Evolutionary conservation across 495 filamentous ascomycete species (phyloP).

Genomic region (Trichoderma orchidacearum): DNA sequence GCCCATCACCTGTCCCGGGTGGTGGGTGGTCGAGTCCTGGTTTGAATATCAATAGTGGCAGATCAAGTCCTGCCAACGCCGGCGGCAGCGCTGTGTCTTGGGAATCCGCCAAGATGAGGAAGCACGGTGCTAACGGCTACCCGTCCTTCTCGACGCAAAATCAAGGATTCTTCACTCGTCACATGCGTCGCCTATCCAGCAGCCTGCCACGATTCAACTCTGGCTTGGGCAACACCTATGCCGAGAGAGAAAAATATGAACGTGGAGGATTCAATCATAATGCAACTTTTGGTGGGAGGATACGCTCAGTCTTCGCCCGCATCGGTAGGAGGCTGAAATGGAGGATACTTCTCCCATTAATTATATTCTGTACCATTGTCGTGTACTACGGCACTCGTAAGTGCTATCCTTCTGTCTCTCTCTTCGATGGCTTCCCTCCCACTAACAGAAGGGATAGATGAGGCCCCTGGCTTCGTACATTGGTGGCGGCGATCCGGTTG

Average conservation of each 20-base stretch:
- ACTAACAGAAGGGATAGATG: conserved; percentile 4
- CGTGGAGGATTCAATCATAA: conserved; percentile 29
- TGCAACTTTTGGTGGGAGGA: conserved; percentile 20
- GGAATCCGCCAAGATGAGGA: conserved; percentile 71
- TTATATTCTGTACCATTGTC: conserved; percentile 48
- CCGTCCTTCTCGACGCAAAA: conserved; percentile 74
- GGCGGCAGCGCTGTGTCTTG: conserved; percentile 55
- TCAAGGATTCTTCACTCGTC: conserved; percentile 64
- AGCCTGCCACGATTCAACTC: conserved; percentile 58
- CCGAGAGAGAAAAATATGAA: conserved; percentile 67
- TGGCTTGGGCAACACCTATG: conserved; percentile 26
- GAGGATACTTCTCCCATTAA: conserved; percentile 41
- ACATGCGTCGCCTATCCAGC: conserved; percentile 60
- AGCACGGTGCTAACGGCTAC: conserved; percentile 50
- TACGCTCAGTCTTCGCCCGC: conserved; percentile 19
- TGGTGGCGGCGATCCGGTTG: conserved; percentile 29
- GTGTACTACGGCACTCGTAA: conserved; percentile 57
- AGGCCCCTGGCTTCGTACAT: conserved; percentile 26
- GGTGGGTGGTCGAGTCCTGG: conserved; percentile 84
- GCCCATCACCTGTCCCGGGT: conserved; percentile 65
- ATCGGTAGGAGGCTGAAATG: conserved; percentile 39
- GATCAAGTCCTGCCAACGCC: conserved; percentile 46
- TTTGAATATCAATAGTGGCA: conserved; percentile 53
- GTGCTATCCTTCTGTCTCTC: conserved; percentile 13
- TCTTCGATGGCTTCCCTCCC: background rate